phyloP scores from a whole-genome alignment of 2,329 filamentous ascomycete genomes.

The Arthrobotrys entomopaga region DNA sequence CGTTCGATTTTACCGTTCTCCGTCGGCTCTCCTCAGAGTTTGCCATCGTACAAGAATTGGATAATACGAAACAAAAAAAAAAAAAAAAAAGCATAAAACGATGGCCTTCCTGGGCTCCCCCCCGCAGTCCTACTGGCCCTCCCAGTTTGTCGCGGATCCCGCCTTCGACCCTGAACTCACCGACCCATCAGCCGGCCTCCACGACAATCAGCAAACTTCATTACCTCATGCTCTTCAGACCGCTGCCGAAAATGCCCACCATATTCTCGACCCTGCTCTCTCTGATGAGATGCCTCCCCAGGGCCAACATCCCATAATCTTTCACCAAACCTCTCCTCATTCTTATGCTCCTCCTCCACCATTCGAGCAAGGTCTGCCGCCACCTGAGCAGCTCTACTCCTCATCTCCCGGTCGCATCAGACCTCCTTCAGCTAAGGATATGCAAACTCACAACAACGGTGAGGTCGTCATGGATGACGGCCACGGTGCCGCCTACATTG shows the following conservation, averaged over 20 bases:
- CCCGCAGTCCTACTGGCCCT: constrained; percentile 52
- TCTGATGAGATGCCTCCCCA: constrained; percentile 52
- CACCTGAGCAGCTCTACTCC: constrained; percentile 31
- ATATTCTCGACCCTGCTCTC: constrained; percentile 50
- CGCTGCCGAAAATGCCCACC: constrained; percentile 44
- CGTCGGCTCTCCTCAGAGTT: constrained; percentile 7
- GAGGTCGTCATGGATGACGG: constrained; percentile 54
- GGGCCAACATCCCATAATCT: constrained; percentile 50
- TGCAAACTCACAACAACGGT: constrained; percentile 48
- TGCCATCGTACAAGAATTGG: constrained; percentile 31
- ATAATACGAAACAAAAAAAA: no score
- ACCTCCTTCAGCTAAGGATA: constrained; percentile 38
- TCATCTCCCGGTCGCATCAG: constrained; percentile 35
- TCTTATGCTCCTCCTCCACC: constrained; percentile 46
- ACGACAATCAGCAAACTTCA: constrained; percentile 46
- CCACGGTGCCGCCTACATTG: constrained; percentile 51
- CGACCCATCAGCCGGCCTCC: constrained; percentile 39
- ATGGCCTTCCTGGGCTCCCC: constrained; percentile 51
- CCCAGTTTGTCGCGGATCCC: constrained; percentile 50
- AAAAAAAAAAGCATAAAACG: not conserved
- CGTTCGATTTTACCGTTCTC: constrained; percentile 7
- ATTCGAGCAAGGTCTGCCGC: constrained; percentile 24
- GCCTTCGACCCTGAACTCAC: constrained; percentile 53
- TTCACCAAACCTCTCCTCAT: constrained; percentile 52
- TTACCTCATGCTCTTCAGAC: constrained; percentile 37